Conservation (phyloP, 1,284 basidiomycete genomes). For the Ceratobasidium sp. region DNA sequence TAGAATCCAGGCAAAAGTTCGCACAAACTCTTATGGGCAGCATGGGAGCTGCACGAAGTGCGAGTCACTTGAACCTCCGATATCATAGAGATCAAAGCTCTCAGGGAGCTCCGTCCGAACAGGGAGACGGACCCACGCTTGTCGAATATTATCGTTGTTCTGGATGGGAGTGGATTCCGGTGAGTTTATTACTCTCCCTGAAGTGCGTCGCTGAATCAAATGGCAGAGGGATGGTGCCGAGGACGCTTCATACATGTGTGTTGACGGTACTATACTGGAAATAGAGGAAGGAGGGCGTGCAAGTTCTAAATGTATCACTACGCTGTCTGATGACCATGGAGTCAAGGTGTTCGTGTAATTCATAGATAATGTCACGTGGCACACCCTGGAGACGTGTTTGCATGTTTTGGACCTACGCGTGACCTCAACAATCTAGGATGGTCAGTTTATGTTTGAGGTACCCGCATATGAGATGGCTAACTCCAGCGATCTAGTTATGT, state of each 20-base stretch:
- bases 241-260: constrained; percentile 73
- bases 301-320: constrained; percentile 25
- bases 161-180: constrained; percentile 89
- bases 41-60: constrained; percentile 78
- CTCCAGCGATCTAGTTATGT: constrained; percentile 28
- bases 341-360: constrained; percentile 42
- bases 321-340: constrained; percentile 15
- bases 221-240: constrained; percentile 66
- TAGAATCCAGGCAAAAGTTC: constrained; percentile 62
- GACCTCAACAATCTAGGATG: constrained; percentile 12
- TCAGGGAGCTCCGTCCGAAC: constrained; percentile 54
- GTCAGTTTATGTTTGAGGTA: constrained; percentile 14
- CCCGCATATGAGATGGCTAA: not conserved
- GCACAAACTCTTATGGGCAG: constrained; percentile 66
- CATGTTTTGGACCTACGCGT: constrained; percentile 24
- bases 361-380: constrained; percentile 22
- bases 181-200: constrained; percentile 59
- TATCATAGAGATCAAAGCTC: constrained; percentile 66
- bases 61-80: constrained; percentile 73
- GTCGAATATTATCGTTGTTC: constrained; percentile 86
- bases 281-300: constrained; percentile 68
- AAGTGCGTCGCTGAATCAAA: constrained; percentile 30
- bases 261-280: constrained; percentile 76
- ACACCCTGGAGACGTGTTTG: not conserved
- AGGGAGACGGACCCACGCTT: constrained; percentile 67